Evolutionary conservation across 345 rosid species (phyloP).

Genomic region (Nephelium lappaceum): DNA sequence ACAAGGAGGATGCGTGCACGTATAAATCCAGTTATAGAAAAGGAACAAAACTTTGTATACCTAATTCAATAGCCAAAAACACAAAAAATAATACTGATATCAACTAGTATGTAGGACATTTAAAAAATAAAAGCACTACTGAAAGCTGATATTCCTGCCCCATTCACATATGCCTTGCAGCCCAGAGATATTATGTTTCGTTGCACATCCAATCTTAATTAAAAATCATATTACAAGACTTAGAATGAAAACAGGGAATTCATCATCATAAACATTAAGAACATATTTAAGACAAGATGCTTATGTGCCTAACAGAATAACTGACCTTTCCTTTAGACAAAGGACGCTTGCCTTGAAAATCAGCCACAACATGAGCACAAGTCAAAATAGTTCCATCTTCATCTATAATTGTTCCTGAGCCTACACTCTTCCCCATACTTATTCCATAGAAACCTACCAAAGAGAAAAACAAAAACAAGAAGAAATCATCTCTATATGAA

Average conservation of each 20-base stretch:
- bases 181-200: not conserved
- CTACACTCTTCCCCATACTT: constrained; percentile 52
- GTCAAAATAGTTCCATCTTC: constrained; percentile 84
- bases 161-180: not conserved
- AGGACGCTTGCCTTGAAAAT: constrained; percentile 51
- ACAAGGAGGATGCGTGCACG: not conserved
- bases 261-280: not conserved
- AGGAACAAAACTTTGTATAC: not conserved
- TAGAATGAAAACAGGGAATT: not conserved
- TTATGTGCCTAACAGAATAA: not conserved
- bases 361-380: constrained; percentile 86
- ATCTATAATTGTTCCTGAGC: constrained; percentile 90
- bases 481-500: not conserved
- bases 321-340: constrained; percentile 70
- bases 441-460: constrained; percentile 55
- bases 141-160: not conserved
- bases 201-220: not conserved
- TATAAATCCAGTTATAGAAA: not conserved
- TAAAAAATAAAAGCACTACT: not conserved
- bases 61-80: not conserved
- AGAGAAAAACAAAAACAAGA: constrained; percentile 15
- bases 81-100: not conserved
- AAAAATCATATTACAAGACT: not conserved
- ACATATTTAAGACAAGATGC: not conserved
- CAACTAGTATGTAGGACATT: not conserved